Base-by-base conservation (phyloP, 768 basidiomycete genomes). In the Paxillus involutus region DNA sequence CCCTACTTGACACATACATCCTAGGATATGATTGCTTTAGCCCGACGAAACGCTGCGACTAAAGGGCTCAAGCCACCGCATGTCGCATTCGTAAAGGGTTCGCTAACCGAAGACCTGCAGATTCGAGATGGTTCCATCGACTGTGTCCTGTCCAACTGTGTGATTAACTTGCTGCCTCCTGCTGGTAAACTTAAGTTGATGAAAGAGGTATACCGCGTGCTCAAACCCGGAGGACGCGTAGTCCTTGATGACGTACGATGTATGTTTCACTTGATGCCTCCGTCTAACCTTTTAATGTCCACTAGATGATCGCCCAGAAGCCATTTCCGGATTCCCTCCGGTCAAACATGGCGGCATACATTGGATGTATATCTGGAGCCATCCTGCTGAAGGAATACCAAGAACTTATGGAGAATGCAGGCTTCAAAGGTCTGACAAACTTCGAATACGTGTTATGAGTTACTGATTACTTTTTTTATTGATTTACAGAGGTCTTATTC, bases 181-280 rank as follows among this genome's bases (percentile, higher is more conserved):
- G 62, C 69, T 12, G 77, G 74, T 3, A 84, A 80, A 58, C 63
- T 59, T 4, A 63, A 48, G n/a, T 58, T 79, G 6, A 62, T 83
- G 45, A 73, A 74, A 40, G 83, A 86, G 53, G 68, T 73, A 0
- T 63, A 74, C 46, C 71, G 84, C 11, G 70, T 84, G 3, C 68
- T 86, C 44, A 84, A 79, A 62, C 77, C 80, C 9, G 82, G 82
- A 47, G 83, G 84, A 9, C 72, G 82, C n/a, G 59, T 84, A 24
- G 74, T 74, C 2, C 59, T 84, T 9, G 72, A 76, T 46, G 83
- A 84, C 58, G 82, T 85, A 56, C 14, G 76, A 53, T 1, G n/a
- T 0, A 50, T 10, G 5, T 14, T 24, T 12, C 24, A 29, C 21
- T 14, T 33, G 11, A 26, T 36, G 3, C 5, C n/a, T 16, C 1